These are phyloP conservation scores for Dipodascus albidus DNA, from an alignment of 805 yeast genomes.

Conservation along the genomic window DNA sequence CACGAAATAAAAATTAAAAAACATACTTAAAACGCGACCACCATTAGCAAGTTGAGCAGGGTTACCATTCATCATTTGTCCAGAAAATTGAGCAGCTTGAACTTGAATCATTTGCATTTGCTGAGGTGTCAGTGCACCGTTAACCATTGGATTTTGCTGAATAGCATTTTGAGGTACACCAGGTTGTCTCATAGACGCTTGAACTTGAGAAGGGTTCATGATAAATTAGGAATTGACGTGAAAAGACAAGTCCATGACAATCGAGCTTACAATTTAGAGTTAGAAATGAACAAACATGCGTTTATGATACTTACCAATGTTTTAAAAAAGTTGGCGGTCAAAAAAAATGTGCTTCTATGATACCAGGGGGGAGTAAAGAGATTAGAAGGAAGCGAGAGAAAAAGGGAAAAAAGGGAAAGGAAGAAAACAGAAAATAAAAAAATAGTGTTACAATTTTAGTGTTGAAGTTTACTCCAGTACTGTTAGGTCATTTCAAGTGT, in stretches of 20 bases:
- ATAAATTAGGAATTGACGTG: no score
- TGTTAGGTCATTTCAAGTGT: no score
- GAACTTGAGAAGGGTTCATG: constrained; percentile 1
- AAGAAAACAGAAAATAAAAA: background rate
- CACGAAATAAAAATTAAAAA: background rate
- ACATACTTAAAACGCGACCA: background rate
- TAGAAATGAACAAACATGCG: no score
- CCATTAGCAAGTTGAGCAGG: background rate
- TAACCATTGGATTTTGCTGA: constrained; percentile 1
- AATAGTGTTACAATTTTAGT: no score
- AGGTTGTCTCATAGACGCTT: background rate
- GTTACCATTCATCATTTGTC: constrained; percentile 1
- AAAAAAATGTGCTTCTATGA: background rate
- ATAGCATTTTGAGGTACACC: background rate
- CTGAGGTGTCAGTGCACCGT: background rate
- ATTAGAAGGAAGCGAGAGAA: background rate
- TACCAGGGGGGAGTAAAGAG: background rate
- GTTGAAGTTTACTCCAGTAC: no score
- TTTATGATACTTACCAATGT: no score
- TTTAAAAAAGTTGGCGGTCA: no score
- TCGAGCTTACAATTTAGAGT: no score
- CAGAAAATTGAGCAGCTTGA: constrained; percentile 1
- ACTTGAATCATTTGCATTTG: constrained; percentile 1
- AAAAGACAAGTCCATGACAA: no score
- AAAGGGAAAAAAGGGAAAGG: background rate